Percentiles rank a stretch among this genome's conserved stretches.
phyloP scores from a whole-genome alignment of 2,329 filamentous ascomycete genomes.

The Sodiomyces alkalinus region DNA sequence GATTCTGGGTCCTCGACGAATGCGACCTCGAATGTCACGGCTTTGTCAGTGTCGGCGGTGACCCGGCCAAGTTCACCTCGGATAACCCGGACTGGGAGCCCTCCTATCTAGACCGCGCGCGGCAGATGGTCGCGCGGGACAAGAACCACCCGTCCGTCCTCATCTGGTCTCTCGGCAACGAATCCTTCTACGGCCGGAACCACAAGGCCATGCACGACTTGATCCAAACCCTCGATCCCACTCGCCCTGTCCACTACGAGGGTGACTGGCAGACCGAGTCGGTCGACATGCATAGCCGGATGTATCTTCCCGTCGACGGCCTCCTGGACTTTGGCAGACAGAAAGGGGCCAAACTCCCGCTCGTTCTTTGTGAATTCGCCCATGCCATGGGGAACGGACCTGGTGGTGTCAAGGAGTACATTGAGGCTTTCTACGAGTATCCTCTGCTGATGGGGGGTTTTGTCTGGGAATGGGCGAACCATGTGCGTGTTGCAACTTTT shows the following conservation, averaged over 20 bases:
- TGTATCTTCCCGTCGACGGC: slow-evolving; percentile 44
- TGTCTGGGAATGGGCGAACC: slow-evolving; percentile 51
- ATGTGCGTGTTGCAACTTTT: slow-evolving; percentile 24
- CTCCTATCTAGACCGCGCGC: slow-evolving; percentile 52
- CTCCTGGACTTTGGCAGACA: slow-evolving; percentile 23
- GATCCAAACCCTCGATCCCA: slow-evolving; percentile 39
- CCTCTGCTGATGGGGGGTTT: slow-evolving; percentile 42
- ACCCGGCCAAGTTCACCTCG: slow-evolving; percentile 35
- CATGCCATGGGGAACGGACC: slow-evolving; percentile 62
- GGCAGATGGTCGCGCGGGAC: slow-evolving; percentile 45
- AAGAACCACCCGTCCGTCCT: slow-evolving; percentile 49
- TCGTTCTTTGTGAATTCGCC: slow-evolving; percentile 39
- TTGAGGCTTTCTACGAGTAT: slow-evolving; percentile 45
- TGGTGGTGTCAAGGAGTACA: slow-evolving; percentile 50
- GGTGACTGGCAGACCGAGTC: slow-evolving; percentile 40
- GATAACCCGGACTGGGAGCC: slow-evolving; percentile 46
- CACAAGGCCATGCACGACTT: slow-evolving; percentile 53
- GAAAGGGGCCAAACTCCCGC: slow-evolving; percentile 34
- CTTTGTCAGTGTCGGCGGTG: slow-evolving; percentile 24
- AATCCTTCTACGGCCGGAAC: slow-evolving; percentile 55
- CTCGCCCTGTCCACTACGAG: slow-evolving; percentile 50
- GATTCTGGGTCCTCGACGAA: slow-evolving; percentile 47
- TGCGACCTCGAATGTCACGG: slow-evolving; percentile 40
- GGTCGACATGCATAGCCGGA: slow-evolving; percentile 48
- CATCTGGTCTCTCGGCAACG: slow-evolving; percentile 60